Evolutionary conservation across 345 rosid genomes (phyloP), one percentile per base, ranked within the genome.

Genomic region (Pugionium dolabratum): DNA sequence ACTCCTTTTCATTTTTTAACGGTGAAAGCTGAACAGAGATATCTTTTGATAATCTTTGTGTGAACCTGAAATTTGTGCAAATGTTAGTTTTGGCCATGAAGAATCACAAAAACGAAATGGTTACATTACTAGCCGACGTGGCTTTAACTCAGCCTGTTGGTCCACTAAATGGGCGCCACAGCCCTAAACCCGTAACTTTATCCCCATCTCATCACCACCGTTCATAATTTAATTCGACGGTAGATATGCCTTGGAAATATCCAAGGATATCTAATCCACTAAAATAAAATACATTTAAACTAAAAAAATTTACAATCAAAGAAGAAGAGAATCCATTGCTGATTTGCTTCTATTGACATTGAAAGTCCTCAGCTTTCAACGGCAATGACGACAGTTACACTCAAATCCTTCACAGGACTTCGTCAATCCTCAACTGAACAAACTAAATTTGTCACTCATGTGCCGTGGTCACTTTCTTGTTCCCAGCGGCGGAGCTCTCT

Each of bases 331-430:
- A 59, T 64, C 48, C 71, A 72, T 72, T 42, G 59, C 18, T 18
- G 18, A 18, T 18, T 18, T 18, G 18, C 18, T 18, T 18, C 18
- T 18, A 18, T 18, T 18, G 18, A 27, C 71, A 41, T 71, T 36
- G 40, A 36, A 11, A 2, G 9, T 36, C 28, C 41, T 37, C 5
- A 5, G 1, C 8, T 7, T 37, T 7, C 46, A 54, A 61, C 54
- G 7, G 7, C 26, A 64, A 79, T 79, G 89, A 71, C 91, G 71
- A 73, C 94, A 6, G 7, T 83, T 40, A 81, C 81, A 63, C 79
- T 90, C 86, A 90, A 84, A 63, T 75, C 88, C 79, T 85, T 84
- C 83, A 81, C 85, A 47, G 96, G 92, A 33, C 92, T 88, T 79
- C 91, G 90, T 56, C 85, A 76, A 31, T 79, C 77, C 66, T 34